A percentile compares a stretch with the other conserved stretches of the same genome.
phyloP scores from a whole-genome alignment of 768 basidiomycete species.

The Gloeopeniophorella convolvens region DNA sequence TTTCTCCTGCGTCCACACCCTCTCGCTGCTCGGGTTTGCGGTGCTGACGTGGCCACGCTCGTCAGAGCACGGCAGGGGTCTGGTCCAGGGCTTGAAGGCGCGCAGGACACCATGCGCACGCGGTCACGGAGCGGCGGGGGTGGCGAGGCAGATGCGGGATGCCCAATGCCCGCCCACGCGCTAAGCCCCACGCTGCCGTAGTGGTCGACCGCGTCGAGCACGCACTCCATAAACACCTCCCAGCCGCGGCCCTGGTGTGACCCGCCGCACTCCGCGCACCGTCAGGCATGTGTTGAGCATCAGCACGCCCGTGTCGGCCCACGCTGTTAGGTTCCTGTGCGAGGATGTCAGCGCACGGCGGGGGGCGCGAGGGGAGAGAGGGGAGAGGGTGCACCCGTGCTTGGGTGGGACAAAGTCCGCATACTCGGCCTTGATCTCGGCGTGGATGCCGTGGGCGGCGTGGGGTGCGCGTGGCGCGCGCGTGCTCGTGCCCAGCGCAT shows the following conservation, averaged over 20 bases:
- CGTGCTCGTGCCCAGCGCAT: conserved; percentile 2
- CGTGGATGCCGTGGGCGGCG: conserved; percentile 49
- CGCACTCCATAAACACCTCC: conserved; percentile 84
- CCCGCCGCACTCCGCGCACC: conserved; percentile 65
- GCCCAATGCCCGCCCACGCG: conserved; percentile 46
- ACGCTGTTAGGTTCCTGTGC: conserved; percentile 65
- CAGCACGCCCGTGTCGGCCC: conserved; percentile 84
- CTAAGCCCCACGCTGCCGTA: conserved; percentile 67
- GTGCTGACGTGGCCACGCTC: too few relatives aligned
- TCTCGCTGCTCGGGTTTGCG: too few relatives aligned
- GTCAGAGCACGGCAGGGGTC: too few relatives aligned
- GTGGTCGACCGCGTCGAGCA: conserved; percentile 69
- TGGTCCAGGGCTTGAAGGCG: too few relatives aligned
- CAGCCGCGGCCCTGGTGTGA: conserved; percentile 86
- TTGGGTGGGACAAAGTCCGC: conserved; percentile 71
- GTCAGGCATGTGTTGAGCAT: conserved; percentile 90
- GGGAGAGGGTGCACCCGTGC: conserved; percentile 54
- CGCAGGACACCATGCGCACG: too few relatives aligned
- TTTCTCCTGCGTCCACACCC: too few relatives aligned
- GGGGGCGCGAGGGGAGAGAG: background rate
- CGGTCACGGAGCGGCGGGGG: too few relatives aligned
- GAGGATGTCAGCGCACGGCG: background rate
- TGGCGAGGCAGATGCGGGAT: too few relatives aligned
- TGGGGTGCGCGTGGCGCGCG: conserved; percentile 8
- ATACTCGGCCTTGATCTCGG: conserved; percentile 78